These are phyloP conservation scores for Thymus mandschuricus DNA, from an alignment of 257 asterid species.

Conservation along the genomic window DNA sequence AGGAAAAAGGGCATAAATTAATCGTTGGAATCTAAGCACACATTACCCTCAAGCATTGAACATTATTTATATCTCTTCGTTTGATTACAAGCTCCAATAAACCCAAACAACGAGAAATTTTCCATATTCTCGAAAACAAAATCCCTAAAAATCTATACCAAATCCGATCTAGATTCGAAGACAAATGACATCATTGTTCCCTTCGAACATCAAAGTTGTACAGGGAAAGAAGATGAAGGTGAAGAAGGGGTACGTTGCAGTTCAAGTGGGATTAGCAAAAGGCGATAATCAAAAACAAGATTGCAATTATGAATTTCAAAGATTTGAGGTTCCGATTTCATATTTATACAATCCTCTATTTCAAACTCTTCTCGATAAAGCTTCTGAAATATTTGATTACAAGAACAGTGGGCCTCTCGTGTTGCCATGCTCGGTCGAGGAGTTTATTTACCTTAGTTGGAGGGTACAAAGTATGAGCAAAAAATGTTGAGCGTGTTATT, in stretches of 20 bases:
- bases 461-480: not conserved
- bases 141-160: too few relatives aligned
- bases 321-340: slow-evolving; percentile 30
- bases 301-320: not conserved
- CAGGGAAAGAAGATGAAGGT: slow-evolving; percentile 30
- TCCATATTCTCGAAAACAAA: too few relatives aligned
- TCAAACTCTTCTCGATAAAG: slow-evolving; percentile 18
- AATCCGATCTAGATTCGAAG: too few relatives aligned
- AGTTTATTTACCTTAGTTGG: slow-evolving; percentile 16
- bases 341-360: slow-evolving; percentile 19
- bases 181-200: not conserved
- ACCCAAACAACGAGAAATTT: too few relatives aligned
- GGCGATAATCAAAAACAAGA: not conserved
- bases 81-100: too few relatives aligned
- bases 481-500: not conserved
- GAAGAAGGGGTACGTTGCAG: slow-evolving; percentile 39
- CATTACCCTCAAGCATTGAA: too few relatives aligned
- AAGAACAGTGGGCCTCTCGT: slow-evolving; percentile 1
- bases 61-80: too few relatives aligned
- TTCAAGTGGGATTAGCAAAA: slow-evolving; percentile 31
- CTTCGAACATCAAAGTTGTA: not conserved
- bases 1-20: too few relatives aligned
- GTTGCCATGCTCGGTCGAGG: slow-evolving; percentile 26
- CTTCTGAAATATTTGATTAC: slow-evolving; percentile 24
- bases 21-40: too few relatives aligned